These are phyloP conservation scores for Hypholoma fasciculare DNA, from an alignment of 768 basidiomycete species.

Conservation along the genomic window DNA sequence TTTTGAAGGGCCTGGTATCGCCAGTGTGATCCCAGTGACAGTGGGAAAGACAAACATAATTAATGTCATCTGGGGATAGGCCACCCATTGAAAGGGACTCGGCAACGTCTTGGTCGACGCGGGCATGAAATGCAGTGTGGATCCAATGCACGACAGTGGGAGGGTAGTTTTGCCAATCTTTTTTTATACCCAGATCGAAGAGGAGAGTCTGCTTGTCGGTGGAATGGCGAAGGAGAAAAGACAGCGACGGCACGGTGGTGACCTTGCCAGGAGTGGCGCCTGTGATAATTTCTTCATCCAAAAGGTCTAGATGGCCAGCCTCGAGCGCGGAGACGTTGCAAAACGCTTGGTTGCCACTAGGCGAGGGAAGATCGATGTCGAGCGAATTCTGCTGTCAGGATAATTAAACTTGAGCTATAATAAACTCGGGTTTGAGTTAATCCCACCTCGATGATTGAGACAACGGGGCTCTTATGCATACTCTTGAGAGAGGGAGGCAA, in stretches of 20 bases:
- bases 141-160: constrained; percentile 31
- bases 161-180: constrained; percentile 43
- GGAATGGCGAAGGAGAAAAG: constrained; percentile 55
- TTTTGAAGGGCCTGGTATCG: constrained; percentile 43
- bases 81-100: constrained; percentile 55
- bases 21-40: constrained; percentile 58
- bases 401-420: neutral
- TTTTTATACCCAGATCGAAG: constrained; percentile 59
- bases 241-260: constrained; percentile 42
- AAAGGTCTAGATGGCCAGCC: constrained; percentile 43
- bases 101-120: constrained; percentile 38
- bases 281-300: constrained; percentile 37
- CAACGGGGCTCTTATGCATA: neutral
- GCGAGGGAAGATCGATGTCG: constrained; percentile 33
- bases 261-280: constrained; percentile 28
- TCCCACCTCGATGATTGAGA: neutral
- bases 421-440: neutral
- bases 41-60: constrained; percentile 49
- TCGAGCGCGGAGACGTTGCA: constrained; percentile 57
- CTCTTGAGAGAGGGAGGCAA: neutral
- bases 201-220: constrained; percentile 35
- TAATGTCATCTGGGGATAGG: constrained; percentile 38
- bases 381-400: neutral
- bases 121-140: constrained; percentile 20
- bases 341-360: constrained; percentile 45